Conservation (phyloP, 2,329 filamentous ascomycete genomes). For the Ophiostoma angusticollis region DNA sequence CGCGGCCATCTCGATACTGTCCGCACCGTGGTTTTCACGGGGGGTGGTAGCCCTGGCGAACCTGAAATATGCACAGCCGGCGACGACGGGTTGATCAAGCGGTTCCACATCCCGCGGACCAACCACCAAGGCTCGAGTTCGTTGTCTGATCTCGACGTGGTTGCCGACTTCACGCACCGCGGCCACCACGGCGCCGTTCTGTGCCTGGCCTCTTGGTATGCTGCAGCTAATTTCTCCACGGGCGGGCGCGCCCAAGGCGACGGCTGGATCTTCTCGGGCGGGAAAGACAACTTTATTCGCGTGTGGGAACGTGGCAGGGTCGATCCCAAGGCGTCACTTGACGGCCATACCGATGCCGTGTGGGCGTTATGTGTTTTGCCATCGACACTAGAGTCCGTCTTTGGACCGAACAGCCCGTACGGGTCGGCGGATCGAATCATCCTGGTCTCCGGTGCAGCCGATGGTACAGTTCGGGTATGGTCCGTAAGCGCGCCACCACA, state of each 20-base stretch:
- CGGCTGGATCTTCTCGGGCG: conserved; percentile 97
- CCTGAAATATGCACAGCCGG: conserved; percentile 94
- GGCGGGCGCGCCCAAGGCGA: conserved; percentile 80
- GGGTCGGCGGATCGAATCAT: conserved; percentile 77
- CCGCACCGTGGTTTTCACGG: conserved; percentile 89
- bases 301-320: conserved; percentile 94
- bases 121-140: conserved; percentile 25
- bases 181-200: conserved; percentile 88
- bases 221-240: conserved; percentile 77
- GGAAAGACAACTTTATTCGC: conserved; percentile 81
- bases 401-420: conserved; percentile 61
- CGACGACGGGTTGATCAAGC: conserved; percentile 90
- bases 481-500: conserved; percentile 85
- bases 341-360: conserved; percentile 89
- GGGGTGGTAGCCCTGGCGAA: conserved; percentile 86
- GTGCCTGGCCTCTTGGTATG: conserved; percentile 73
- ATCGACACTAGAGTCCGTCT: conserved; percentile 64
- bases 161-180: conserved; percentile 87
- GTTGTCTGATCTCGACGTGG: conserved; percentile 74
- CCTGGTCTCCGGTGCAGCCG: conserved; percentile 81
- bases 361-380: conserved; percentile 93
- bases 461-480: conserved; percentile 88
- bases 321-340: conserved; percentile 86
- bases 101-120: conserved; percentile 87
- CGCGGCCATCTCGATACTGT: conserved; percentile 90